These are phyloP conservation scores for Poronia punctata DNA, from an alignment of 495 filamentous ascomycete species.

Conservation along the genomic window DNA sequence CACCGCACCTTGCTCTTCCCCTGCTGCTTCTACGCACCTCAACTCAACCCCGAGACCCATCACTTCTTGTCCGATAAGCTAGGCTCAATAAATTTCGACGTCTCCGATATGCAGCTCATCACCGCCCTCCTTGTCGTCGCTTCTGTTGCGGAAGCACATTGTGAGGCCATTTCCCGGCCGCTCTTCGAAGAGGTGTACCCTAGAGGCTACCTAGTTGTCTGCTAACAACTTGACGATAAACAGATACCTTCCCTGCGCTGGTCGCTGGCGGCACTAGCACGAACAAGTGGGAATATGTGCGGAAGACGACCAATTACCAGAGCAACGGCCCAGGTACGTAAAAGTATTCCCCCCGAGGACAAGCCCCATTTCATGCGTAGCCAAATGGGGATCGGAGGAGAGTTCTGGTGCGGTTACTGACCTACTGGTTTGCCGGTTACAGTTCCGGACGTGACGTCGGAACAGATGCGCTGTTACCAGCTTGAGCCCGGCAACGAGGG, in stretches of 20 bases:
- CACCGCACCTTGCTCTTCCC: no score
- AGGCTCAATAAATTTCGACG: background rate
- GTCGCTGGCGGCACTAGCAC: conserved; percentile 18
- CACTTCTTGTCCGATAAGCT: background rate
- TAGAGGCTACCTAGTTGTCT: conserved; percentile 3
- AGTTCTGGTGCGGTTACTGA: no score
- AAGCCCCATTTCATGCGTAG: no score
- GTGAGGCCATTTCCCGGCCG: conserved; percentile 6
- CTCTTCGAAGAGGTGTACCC: background rate
- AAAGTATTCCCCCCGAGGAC: background rate
- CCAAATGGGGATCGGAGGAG: no score
- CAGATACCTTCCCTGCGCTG: conserved; percentile 28
- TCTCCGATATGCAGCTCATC: conserved; percentile 18
- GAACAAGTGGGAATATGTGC: conserved; percentile 29
- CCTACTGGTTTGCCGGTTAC: no score
- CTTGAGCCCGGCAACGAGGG: conserved; percentile 28
- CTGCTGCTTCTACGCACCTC: no score
- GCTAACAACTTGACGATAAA: no score
- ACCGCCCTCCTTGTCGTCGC: conserved; percentile 16
- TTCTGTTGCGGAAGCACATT: conserved; percentile 22
- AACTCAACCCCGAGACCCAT: no score
- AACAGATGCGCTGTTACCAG: conserved; percentile 40
- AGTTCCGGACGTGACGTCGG: conserved; percentile 37
- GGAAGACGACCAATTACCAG: conserved; percentile 32
- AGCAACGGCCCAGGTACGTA: conserved; percentile 31